Evolutionary conservation across 164 flowering plant genomes (phyloP).

Genomic region (Saururus chinensis): DNA sequence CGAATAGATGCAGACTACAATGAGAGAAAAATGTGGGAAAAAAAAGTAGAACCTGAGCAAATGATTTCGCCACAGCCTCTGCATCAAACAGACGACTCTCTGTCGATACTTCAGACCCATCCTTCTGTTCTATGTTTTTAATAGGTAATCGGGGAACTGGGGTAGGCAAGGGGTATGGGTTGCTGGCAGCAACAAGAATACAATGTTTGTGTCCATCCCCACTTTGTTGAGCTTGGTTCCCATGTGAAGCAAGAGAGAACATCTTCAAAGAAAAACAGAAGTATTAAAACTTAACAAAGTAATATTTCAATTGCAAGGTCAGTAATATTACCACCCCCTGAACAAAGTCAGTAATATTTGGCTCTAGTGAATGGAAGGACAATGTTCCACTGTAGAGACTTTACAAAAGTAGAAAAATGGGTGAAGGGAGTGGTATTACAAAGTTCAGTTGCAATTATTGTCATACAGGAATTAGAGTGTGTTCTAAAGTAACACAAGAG

Average conservation of each 20-base stretch:
- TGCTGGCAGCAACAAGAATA: conserved; percentile 85
- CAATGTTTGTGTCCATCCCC: conserved; percentile 66
- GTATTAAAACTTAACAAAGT: too few relatives aligned
- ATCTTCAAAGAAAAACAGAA: conserved; percentile 16
- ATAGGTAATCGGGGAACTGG: conserved; percentile 61
- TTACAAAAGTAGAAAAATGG: too few relatives aligned
- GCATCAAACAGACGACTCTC: conserved; percentile 71
- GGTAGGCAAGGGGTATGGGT: conserved; percentile 79
- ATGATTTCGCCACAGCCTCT: conserved; percentile 71
- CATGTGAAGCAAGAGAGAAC: conserved; percentile 27
- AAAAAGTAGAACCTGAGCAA: conserved; percentile 43
- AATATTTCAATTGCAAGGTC: too few relatives aligned
- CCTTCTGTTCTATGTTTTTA: conserved; percentile 42
- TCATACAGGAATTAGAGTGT: too few relatives aligned
- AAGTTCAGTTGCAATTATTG: too few relatives aligned
- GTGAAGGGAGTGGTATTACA: too few relatives aligned
- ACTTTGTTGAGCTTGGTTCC: conserved; percentile 44
- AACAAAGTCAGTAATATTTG: too few relatives aligned
- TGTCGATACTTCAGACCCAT: conserved; percentile 37
- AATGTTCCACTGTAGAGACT: too few relatives aligned
- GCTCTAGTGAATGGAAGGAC: too few relatives aligned
- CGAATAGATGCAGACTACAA: background rate
- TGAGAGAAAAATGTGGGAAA: background rate
- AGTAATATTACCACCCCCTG: too few relatives aligned
- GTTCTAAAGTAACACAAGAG: too few relatives aligned